These are phyloP conservation scores for Tricholoma furcatifolium DNA, from an alignment of 768 basidiomycete species.

Conservation along the genomic window DNA sequence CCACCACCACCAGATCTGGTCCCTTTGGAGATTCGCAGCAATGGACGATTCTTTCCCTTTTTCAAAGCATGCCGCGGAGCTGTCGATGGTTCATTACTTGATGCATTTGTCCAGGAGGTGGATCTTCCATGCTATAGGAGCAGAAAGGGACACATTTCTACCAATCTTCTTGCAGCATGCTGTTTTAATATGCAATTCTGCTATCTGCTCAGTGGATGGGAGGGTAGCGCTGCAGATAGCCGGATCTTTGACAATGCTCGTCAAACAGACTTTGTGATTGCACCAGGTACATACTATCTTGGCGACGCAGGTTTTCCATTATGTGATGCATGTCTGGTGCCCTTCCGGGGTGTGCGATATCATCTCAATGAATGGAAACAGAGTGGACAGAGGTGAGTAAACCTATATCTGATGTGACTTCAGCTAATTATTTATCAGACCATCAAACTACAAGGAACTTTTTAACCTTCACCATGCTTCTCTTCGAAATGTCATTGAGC, in stretches of 20 bases:
- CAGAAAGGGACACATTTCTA: constrained; percentile 33
- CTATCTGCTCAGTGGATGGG: constrained; percentile 39
- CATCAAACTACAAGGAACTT: not conserved
- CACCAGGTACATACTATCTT: constrained; percentile 31
- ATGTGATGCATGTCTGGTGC: constrained; percentile 33
- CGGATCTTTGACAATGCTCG: constrained; percentile 29
- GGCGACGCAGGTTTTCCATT: constrained; percentile 38
- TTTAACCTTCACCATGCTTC: not conserved
- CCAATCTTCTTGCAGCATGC: constrained; percentile 37
- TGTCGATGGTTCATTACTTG: constrained; percentile 34
- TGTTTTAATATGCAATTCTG: constrained; percentile 32
- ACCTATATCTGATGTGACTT: not conserved
- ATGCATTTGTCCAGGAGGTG: constrained; percentile 14
- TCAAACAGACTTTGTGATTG: constrained; percentile 25
- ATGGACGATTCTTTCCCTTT: constrained; percentile 32
- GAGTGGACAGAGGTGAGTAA: no score
- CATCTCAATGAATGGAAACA: constrained; percentile 23
- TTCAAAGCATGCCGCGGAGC: constrained; percentile 29
- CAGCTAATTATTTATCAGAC: not conserved
- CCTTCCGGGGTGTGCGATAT: constrained; percentile 35
- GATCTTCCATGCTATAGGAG: constrained; percentile 16
- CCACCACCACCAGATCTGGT: constrained; percentile 7
- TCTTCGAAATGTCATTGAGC: no score
- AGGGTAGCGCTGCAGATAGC: constrained; percentile 37
- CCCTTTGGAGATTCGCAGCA: constrained; percentile 23